Evolutionary conservation across 768 basidiomycete genomes (phyloP).

Genomic region (Gymnopilus dilepis): DNA sequence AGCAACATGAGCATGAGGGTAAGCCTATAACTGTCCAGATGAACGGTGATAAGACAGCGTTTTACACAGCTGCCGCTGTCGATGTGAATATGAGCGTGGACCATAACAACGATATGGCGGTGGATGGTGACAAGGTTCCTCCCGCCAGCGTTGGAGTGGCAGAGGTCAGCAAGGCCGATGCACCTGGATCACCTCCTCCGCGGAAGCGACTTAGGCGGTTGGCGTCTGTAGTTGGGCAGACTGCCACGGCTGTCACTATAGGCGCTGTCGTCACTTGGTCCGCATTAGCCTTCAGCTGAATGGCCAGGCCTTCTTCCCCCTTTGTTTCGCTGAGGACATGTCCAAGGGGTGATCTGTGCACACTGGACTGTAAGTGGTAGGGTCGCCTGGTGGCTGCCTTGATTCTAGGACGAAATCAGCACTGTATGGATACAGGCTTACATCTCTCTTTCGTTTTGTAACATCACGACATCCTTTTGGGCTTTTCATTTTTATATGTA

Average conservation of each 20-base stretch:
- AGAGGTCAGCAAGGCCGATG: conserved; percentile 16
- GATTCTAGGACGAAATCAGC: not conserved
- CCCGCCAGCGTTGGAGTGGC: conserved; percentile 20
- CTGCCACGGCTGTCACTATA: conserved; percentile 64
- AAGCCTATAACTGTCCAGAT: conserved; percentile 8
- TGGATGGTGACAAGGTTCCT: conserved; percentile 12
- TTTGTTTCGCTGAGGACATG: not conserved
- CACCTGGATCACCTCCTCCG: conserved; percentile 34
- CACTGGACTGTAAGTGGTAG: not conserved
- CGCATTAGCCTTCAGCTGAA: conserved; percentile 62
- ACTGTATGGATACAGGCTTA: not conserved
- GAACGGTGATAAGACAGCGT: conserved; percentile 1
- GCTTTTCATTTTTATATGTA: not conserved
- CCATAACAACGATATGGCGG: conserved; percentile 20
- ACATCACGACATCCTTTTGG: not conserved
- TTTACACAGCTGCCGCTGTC: not conserved
- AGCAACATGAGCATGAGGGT: conserved; percentile 11
- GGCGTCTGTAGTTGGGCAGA: conserved; percentile 53
- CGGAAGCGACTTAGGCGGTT: conserved; percentile 54
- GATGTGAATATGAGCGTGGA: conserved; percentile 14
- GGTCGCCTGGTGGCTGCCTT: not conserved
- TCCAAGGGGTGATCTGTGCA: not conserved
- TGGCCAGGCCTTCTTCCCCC: not conserved
- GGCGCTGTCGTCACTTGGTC: conserved; percentile 79
- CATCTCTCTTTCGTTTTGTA: not conserved